phyloP scores from a whole-genome alignment of 2,329 filamentous ascomycete genomes.

The Claviceps citrina region DNA sequence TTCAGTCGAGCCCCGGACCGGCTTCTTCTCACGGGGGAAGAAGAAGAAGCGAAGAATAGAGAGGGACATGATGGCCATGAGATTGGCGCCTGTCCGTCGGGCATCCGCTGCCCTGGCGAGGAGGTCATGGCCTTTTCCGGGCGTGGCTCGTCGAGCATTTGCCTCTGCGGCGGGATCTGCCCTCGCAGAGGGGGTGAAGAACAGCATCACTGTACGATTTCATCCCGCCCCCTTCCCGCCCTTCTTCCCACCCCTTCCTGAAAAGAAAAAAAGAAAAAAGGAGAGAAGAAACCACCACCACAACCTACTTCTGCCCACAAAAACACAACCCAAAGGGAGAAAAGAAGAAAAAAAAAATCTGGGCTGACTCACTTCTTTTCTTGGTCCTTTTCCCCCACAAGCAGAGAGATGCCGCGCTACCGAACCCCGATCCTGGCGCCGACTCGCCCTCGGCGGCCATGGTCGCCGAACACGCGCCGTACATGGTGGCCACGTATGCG shows the following conservation, averaged over 20 bases:
- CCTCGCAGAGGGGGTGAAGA: constrained; percentile 18
- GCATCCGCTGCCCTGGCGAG: constrained; percentile 19
- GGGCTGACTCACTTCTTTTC: no score
- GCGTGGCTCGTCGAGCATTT: not conserved
- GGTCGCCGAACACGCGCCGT: constrained; percentile 61
- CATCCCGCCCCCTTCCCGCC: no score
- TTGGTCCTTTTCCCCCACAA: not conserved
- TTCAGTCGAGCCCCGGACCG: no score
- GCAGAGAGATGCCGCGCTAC: constrained; percentile 22
- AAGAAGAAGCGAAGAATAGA: not conserved
- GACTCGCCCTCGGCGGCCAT: constrained; percentile 63
- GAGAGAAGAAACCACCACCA: not conserved
- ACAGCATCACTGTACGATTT: constrained; percentile 19
- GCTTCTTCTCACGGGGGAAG: no score
- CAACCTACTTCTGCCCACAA: no score
- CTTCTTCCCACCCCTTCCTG: not conserved
- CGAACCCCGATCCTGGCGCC: constrained; percentile 56
- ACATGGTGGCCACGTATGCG: constrained; percentile 92
- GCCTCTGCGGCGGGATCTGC: constrained; percentile 19
- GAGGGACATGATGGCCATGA: constrained; percentile 27
- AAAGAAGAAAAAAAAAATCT: not conserved
- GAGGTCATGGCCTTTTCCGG: constrained; percentile 8
- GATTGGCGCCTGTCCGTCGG: constrained; percentile 20
- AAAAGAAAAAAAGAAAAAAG: no score
- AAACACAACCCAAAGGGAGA: not conserved